Conservation (phyloP, 23 red algal genomes). For the Gracilaria gracilis region DNA sequence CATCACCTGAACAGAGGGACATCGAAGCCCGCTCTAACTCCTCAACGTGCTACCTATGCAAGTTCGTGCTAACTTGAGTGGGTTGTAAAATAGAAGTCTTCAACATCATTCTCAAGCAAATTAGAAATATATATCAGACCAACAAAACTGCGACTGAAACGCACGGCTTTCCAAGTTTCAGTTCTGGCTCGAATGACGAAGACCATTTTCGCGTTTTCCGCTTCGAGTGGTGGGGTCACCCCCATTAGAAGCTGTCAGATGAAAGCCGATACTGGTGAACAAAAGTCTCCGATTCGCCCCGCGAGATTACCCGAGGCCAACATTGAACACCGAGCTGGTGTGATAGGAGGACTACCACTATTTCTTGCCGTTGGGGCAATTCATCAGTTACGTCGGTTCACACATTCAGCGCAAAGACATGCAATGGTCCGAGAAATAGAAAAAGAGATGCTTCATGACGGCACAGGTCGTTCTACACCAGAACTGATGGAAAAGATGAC, state of each 20-base stretch:
- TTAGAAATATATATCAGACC: background rate
- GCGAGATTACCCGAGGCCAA: background rate
- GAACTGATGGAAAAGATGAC: slow-evolving; percentile 18
- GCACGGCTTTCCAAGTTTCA: background rate
- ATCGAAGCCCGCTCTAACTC: too few relatives aligned
- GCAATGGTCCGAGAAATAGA: slow-evolving; percentile 22
- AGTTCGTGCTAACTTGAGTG: too few relatives aligned
- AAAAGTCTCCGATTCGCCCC: background rate
- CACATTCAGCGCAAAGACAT: slow-evolving; percentile 10
- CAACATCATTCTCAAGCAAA: background rate
- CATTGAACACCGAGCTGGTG: slow-evolving; percentile 19
- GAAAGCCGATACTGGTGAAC: slow-evolving; percentile 5
- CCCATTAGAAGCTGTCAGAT: background rate
- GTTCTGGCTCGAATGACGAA: background rate
- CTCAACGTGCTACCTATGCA: too few relatives aligned
- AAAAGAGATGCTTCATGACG: slow-evolving; percentile 10
- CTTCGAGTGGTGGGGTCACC: background rate
- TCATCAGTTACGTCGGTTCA: slow-evolving; percentile 25
- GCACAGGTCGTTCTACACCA: background rate
- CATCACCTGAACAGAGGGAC: too few relatives aligned
- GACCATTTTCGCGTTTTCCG: slow-evolving; percentile 26
- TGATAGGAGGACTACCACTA: slow-evolving; percentile 17
- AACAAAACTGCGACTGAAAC: background rate
- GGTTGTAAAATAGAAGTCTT: too few relatives aligned
- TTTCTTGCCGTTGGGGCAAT: background rate